Evolutionary conservation across 2,329 filamentous ascomycete genomes (phyloP), one percentile per base, ranked within the genome.

Genomic region (Cladophialophora carrionii): DNA sequence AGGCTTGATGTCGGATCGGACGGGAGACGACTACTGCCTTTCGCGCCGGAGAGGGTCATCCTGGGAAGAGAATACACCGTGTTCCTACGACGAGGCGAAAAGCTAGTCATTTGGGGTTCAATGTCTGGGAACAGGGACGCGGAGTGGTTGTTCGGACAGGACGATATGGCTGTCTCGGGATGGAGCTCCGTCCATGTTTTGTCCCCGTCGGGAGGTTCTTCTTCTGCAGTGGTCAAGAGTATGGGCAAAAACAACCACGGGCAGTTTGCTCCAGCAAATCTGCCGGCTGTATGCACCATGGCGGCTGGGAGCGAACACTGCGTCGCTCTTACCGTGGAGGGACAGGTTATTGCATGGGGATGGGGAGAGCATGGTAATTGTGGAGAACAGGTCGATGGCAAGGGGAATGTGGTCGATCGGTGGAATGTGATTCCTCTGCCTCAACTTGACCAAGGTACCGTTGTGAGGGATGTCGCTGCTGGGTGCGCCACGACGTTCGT

Each of bases 341-440:
- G 86, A 1, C 84, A 88, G 57, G 86, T 96, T 1, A 78, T 96
- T 56, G 86, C 91, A 1, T 98, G 94, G 92, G 95, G 95, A 22
- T 99, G 95, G 95, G 93, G 92, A 1, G 94, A 98, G 78, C 95
- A 99, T 78, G 95, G 95, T 1, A 99, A 99, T 75, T 99, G 95
- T 76, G 95, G 95, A 2, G 85, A 87, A 41, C 81, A 84, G 49
- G 81, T 79, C 12, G 85, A 87, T 67, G 79, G 83, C 20, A 80
- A 84, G 67, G 87, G 86, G 57, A 86, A 90, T 76, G 87, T 92
- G 53, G 89, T 88, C 69, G 88, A 85, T 9, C 82, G 82, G 65
- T 91, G 85, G 82, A 92, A 89, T 73, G 78, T 85, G 64, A 65
- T 70, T 53, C n/a, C 55, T 14, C 26, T 62, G 41, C 55, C 63